Conservation (phyloP, 176 grass and related monocot species). For the Dendrocalamus sinicus region DNA sequence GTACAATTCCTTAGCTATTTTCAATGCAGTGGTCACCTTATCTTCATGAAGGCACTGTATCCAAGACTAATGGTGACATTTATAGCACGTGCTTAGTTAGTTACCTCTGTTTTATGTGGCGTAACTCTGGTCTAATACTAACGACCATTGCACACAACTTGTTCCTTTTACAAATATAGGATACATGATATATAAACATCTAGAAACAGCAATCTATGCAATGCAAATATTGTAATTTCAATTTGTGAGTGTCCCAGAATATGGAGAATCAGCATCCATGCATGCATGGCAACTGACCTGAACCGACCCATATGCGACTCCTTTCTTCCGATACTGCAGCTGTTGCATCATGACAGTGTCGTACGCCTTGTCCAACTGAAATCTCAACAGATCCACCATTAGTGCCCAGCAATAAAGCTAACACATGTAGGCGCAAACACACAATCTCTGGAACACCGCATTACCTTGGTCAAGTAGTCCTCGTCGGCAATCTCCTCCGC, state of each 20-base stretch:
- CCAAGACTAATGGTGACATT: background rate
- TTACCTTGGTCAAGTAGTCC: slow-evolving; percentile 68
- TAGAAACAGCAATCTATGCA: background rate
- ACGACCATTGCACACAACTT: background rate
- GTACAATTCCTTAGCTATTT: slow-evolving; percentile 3
- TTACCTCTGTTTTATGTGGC: slow-evolving; percentile 19
- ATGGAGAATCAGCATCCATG: slow-evolving; percentile 21
- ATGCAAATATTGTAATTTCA: background rate
- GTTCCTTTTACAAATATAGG: slow-evolving; percentile 26
- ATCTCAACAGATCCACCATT: slow-evolving; percentile 13
- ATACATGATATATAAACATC: background rate
- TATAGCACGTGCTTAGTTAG: background rate
- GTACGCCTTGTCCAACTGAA: slow-evolving; percentile 85
- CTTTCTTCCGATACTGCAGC: slow-evolving; percentile 87
- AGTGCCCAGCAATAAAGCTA: background rate
- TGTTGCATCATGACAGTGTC: slow-evolving; percentile 98
- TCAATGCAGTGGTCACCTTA: background rate
- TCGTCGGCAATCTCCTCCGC: slow-evolving; percentile 82
- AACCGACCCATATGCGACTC: slow-evolving; percentile 80
- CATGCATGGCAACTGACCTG: slow-evolving; percentile 46
- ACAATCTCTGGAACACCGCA: background rate
- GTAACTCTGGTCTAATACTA: background rate
- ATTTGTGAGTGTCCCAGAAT: background rate
- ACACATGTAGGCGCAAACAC: slow-evolving; percentile 13
- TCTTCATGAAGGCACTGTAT: background rate